Conservation (phyloP, 2,329 filamentous ascomycete species). For the Diaporthe australafricana region DNA sequence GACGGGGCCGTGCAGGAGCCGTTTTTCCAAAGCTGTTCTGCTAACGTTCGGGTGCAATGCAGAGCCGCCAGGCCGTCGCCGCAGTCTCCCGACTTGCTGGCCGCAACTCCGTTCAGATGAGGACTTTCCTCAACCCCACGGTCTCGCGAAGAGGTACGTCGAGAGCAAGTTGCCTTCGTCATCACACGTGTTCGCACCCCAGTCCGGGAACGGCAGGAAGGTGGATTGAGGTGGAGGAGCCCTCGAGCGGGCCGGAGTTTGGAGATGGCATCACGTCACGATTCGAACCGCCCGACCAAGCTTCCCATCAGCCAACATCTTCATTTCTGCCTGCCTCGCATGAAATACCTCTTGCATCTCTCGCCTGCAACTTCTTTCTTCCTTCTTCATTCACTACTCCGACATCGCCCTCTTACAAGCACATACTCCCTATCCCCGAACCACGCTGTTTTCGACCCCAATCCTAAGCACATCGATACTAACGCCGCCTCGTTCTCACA, state of each 20-base stretch:
- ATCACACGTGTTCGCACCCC: slow-evolving; percentile 24
- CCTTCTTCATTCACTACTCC: neutral
- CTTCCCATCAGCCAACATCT: slow-evolving; percentile 2
- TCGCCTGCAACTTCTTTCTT: neutral
- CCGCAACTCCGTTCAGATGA: slow-evolving; percentile 60
- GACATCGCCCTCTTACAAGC: neutral
- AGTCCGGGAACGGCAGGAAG: slow-evolving; percentile 11
- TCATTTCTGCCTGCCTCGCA: neutral
- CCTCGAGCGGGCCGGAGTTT: slow-evolving; percentile 14
- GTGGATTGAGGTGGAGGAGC: slow-evolving; percentile 3
- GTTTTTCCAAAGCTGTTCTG: slow-evolving; percentile 31
- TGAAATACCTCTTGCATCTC: neutral
- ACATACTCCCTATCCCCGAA: neutral
- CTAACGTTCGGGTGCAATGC: slow-evolving; percentile 34
- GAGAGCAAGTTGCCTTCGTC: slow-evolving; percentile 2
- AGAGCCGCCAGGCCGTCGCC: slow-evolving; percentile 64
- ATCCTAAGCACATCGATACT: slow-evolving; percentile 35
- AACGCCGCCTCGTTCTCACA: slow-evolving; percentile 53
- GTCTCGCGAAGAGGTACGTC: slow-evolving; percentile 72
- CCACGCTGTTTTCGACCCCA: neutral
- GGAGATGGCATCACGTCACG: slow-evolving; percentile 34
- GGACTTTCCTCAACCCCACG: slow-evolving; percentile 70
- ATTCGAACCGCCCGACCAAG: slow-evolving; percentile 19
- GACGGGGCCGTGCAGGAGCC: neutral
- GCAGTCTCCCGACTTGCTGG: slow-evolving; percentile 62